Evolutionary conservation across 2,329 filamentous ascomycete species (phyloP).

Genomic region (Ambrosiella beaveri): DNA sequence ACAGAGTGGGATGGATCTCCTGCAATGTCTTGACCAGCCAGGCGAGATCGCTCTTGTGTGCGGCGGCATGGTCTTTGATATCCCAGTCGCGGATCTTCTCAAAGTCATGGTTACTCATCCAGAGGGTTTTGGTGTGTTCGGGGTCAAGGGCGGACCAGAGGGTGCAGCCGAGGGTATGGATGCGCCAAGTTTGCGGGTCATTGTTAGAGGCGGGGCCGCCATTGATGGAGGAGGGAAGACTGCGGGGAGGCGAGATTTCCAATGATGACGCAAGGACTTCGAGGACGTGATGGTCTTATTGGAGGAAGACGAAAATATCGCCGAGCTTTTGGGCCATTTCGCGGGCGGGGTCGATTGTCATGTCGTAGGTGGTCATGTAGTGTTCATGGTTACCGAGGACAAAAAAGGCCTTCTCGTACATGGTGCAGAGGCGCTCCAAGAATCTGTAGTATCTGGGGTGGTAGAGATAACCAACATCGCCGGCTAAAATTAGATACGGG

Average conservation of each 20-base stretch:
- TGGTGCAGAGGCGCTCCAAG: conserved; percentile 20
- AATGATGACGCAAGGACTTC: conserved; percentile 15
- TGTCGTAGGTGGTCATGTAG: conserved; percentile 25
- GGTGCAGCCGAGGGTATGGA: conserved; percentile 34
- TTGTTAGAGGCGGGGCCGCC: not conserved
- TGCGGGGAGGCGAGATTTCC: not conserved
- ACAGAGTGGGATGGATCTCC: conserved; percentile 5
- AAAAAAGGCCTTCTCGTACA: conserved; percentile 28
- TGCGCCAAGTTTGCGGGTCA: not conserved
- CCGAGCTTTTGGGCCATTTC: conserved; percentile 23
- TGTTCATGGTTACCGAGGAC: conserved; percentile 39
- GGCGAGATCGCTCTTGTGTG: conserved; percentile 28
- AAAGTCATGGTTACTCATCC: conserved; percentile 34
- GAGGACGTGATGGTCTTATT: conserved; percentile 23
- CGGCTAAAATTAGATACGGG: conserved; percentile 28
- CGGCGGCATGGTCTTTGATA: conserved; percentile 29
- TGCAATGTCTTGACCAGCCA: conserved; percentile 30
- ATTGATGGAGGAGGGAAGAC: not conserved
- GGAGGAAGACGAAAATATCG: conserved; percentile 27
- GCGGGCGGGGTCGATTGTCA: conserved; percentile 22
- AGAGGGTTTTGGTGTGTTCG: conserved; percentile 23
- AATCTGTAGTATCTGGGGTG: not conserved
- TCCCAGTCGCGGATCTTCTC: conserved; percentile 35
- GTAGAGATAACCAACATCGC: conserved; percentile 29
- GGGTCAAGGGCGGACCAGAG: conserved; percentile 35